These are phyloP conservation scores for Coemansia sp. DNA, from an alignment of 192 early-diverging fungal genomes.

Conservation along the genomic window DNA sequence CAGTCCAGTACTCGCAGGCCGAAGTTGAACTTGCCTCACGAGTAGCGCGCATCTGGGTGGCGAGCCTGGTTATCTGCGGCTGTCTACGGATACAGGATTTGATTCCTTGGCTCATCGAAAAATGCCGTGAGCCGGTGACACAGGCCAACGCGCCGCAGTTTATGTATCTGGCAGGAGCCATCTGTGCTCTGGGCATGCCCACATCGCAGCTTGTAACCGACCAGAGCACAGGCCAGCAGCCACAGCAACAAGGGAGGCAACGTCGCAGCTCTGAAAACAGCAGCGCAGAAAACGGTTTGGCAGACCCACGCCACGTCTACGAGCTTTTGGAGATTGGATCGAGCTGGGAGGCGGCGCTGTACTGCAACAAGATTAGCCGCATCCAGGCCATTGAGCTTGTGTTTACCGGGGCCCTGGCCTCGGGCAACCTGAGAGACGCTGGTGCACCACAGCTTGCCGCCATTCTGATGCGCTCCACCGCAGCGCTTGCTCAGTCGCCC, in stretches of 20 bases:
- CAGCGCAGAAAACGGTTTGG: no score
- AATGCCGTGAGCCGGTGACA: conserved; percentile 5
- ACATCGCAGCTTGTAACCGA: neutral
- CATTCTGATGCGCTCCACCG: conserved; percentile 11
- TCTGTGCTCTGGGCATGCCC: conserved; percentile 23
- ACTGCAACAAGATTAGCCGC: conserved; percentile 4
- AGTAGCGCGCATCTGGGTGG: conserved; percentile 19
- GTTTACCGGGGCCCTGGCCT: conserved; percentile 24
- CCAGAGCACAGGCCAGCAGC: neutral
- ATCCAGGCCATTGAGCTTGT: conserved; percentile 39
- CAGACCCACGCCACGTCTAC: conserved; percentile 12
- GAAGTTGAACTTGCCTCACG: conserved; percentile 13
- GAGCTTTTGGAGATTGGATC: conserved; percentile 16
- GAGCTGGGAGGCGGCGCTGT: conserved; percentile 23
- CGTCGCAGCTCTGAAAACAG: neutral
- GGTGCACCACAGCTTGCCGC: conserved; percentile 15
- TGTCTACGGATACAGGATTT: conserved; percentile 27
- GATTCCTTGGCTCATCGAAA: conserved; percentile 30
- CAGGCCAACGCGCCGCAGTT: conserved; percentile 11
- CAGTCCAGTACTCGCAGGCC: no score
- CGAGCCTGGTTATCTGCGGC: conserved; percentile 16
- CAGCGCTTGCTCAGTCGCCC: conserved; percentile 23
- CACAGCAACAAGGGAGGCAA: neutral
- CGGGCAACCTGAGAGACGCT: conserved; percentile 15
- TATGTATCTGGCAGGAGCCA: conserved; percentile 19